Percentiles rank a stretch among this genome's conserved stretches.
phyloP scores from a whole-genome alignment of 306 rosid genomes.

The Fagus sylvatica region DNA sequence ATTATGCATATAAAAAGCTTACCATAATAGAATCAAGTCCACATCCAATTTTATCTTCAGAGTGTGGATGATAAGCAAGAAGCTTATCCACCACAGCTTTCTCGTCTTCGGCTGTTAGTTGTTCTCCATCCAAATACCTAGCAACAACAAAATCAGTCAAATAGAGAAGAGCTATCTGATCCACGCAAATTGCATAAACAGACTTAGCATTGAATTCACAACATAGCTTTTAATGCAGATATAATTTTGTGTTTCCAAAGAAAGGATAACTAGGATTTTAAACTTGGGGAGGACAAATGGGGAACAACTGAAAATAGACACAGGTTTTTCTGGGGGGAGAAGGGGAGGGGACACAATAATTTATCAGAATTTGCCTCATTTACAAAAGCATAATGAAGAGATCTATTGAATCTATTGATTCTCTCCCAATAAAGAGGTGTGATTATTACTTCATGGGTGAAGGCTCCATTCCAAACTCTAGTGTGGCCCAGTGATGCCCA shows the following conservation, averaged over 20 bases:
- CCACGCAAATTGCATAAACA: not conserved
- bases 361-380: not conserved
- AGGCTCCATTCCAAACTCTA: not conserved
- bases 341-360: not conserved
- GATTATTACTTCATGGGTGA: not conserved
- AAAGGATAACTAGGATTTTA: not conserved
- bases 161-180: not conserved
- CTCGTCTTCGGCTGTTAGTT: slow-evolving; percentile 57
- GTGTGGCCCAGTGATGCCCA: not conserved
- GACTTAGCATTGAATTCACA: not conserved
- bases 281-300: not conserved
- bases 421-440: not conserved
- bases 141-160: not conserved
- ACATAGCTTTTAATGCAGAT: not conserved
- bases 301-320: not conserved
- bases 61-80: slow-evolving; percentile 75
- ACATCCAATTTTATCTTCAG: slow-evolving; percentile 82
- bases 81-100: slow-evolving; percentile 62
- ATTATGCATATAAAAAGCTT: slow-evolving; percentile 4
- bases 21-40: slow-evolving; percentile 90
- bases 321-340: not conserved
- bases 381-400: not conserved
- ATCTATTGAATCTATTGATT: not conserved
- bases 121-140: slow-evolving; percentile 74
- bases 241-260: not conserved